Base-by-base conservation (phyloP, 345 rosid genomes). In the Euclidium syriacum region DNA sequence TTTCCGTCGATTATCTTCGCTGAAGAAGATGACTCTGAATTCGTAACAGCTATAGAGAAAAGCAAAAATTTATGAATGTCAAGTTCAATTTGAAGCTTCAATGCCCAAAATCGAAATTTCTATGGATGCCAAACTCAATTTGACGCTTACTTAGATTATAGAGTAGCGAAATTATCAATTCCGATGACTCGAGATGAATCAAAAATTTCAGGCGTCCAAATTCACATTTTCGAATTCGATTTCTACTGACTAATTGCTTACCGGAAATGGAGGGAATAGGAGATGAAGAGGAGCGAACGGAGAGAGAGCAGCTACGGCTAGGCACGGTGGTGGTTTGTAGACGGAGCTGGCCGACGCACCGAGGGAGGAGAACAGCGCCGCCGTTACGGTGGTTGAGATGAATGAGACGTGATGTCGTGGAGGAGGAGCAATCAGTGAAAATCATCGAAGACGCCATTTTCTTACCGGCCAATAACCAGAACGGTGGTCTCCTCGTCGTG, bases 1-100 rank as follows among this genome's bases (percentile, higher is more conserved):
- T 86, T 85, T 40, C 96, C 98, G 68, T 91, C 95, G 9, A 91
- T 91, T 46, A 88, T 74, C 73, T 56, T 80, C 10, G 89, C 95
- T 36, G 41, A 59, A 6, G 77, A n/a, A n/a, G n/a, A n/a, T n/a
- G n/a, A 65, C 71, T 73, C 83, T 4, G 64, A 56, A 0, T 70
- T 61, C 58, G 60, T 32, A 22, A 71, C 61, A 62, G 81, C 89
- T 75, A 64, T 10, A 25, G 10, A 48, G 19, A 4, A 29, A 29
- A 51, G 4, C 51, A 40, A 30, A 40, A 30, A n/a, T 7, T 10
- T 10, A 40, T 14, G 16, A n/a, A n/a, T n/a, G n/a, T n/a, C n/a
- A n/a, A n/a, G n/a, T n/a, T n/a, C n/a, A n/a, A n/a, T n/a, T 30
- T 29, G 7, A 27, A 6, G 33, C 33, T 29, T 29, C 33, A 29